Evolutionary conservation across 2,329 filamentous ascomycete species (phyloP), one percentile per base, ranked within the genome.

Genomic region (Xylariaceae sp.): DNA sequence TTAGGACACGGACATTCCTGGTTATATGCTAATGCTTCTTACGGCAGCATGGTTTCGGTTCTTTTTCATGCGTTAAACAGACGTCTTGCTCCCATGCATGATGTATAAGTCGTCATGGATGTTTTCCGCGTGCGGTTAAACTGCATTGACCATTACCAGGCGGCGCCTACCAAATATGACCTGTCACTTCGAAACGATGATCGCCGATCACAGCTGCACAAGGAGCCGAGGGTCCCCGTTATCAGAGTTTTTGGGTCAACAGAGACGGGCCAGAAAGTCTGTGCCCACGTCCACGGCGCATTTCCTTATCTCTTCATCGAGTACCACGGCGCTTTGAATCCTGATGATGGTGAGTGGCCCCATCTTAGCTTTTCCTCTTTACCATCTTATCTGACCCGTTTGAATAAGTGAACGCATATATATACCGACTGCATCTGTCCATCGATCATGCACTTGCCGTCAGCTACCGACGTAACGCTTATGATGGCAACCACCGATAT

Each of bases 251-350:
- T 97, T 72, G 94, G 94, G 0, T 86, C 91, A 3, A 96, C 92
- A 0, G 90, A 95, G 69, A 94, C 90, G 0, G 94, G 94, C 0
- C 92, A 97, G 72, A 96, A 95, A 68, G 90, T 96, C 15, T 96
- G 94, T 73, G 89, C 89, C 29, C 94, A 99, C 74, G 84, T 99
- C 52, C 94, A 97, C 71, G 94, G 95, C 56, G 91, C 89, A 19
- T 92, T 99, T 65, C 94, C 94, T 1, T 99, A 99, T 68, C 76
- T 97, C n/a, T 97, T 91, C 68, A 78, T 99, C 52, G 87, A 92
- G 69, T 96, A 96, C 69, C 76, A 80, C 45, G 91, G 88, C 19
- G 80, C 80, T 62, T 70, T 94, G 56, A 78, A 77, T 39, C 75
- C 79, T 9, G 80, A 87, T 58, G 80, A 85, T 68, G 87, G 89